These are phyloP conservation scores for Bacidia gigantensis DNA, from an alignment of 495 filamentous ascomycete genomes.

Conservation along the genomic window DNA sequence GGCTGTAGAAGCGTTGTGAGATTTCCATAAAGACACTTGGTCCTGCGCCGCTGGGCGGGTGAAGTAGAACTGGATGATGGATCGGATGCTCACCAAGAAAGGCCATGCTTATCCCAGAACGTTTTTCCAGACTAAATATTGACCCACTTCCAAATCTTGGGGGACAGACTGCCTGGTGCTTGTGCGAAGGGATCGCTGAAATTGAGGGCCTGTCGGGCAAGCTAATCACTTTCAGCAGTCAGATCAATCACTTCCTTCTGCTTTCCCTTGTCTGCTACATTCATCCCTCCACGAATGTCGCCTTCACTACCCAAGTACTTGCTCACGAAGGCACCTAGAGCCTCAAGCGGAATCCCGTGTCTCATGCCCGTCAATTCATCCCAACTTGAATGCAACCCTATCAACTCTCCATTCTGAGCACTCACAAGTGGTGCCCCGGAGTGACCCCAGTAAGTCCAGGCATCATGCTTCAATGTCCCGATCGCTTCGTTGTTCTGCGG, in stretches of 20 bases:
- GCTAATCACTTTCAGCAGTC: neutral
- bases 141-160: too few relatives aligned
- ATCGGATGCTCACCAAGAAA: too few relatives aligned
- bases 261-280: too few relatives aligned
- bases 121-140: too few relatives aligned
- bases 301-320: slow-evolving; percentile 2
- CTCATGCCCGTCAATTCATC: slow-evolving; percentile 34
- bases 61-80: too few relatives aligned
- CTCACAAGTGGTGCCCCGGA: slow-evolving; percentile 32
- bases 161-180: too few relatives aligned
- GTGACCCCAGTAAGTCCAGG: slow-evolving; percentile 44
- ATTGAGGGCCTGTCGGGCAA: neutral
- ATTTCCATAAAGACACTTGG: too few relatives aligned
- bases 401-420: slow-evolving; percentile 19
- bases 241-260: neutral
- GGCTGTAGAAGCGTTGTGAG: too few relatives aligned
- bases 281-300: too few relatives aligned
- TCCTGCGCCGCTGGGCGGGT: too few relatives aligned
- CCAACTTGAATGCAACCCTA: slow-evolving; percentile 36
- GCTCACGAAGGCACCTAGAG: slow-evolving; percentile 21
- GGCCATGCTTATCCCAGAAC: too few relatives aligned
- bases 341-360: slow-evolving; percentile 28
- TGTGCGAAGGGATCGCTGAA: too few relatives aligned
- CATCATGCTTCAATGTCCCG: slow-evolving; percentile 34
- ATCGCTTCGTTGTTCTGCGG: slow-evolving; percentile 34